Conservation (phyloP, 2,329 filamentous ascomycete species). For the Ophiostoma sp. region DNA sequence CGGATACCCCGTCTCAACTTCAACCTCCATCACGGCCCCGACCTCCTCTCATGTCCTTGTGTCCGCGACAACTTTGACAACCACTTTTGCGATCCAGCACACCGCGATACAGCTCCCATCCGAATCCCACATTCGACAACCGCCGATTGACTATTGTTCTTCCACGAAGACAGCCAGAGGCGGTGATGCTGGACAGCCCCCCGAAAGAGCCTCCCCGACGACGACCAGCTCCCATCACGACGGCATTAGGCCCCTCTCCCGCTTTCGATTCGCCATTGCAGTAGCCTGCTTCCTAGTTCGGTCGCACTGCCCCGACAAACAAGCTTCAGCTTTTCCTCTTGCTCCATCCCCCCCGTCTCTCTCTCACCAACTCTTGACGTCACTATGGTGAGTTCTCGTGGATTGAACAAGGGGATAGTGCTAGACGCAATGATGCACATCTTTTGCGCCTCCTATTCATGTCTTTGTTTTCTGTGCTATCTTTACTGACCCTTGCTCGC, state of each 20-base stretch:
- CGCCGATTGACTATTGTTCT: neutral
- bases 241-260: neutral
- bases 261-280: neutral
- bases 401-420: neutral
- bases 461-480: neutral
- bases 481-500: neutral
- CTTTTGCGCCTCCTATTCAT: too few relatives aligned
- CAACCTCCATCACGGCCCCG: neutral
- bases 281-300: neutral
- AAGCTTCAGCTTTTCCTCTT: neutral
- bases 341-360: neutral
- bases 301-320: neutral
- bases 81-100: neutral
- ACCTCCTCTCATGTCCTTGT: neutral
- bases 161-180: neutral
- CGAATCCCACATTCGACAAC: neutral
- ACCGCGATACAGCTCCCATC: neutral
- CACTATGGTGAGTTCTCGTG: neutral
- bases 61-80: neutral
- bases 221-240: neutral
- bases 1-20: slow-evolving; percentile 7
- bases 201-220: neutral
- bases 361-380: neutral
- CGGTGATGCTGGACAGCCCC: slow-evolving; percentile 12
- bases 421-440: neutral